Conservation (phyloP, 2,329 filamentous ascomycete genomes). For the Magnaporthiopsis rhizophila region DNA sequence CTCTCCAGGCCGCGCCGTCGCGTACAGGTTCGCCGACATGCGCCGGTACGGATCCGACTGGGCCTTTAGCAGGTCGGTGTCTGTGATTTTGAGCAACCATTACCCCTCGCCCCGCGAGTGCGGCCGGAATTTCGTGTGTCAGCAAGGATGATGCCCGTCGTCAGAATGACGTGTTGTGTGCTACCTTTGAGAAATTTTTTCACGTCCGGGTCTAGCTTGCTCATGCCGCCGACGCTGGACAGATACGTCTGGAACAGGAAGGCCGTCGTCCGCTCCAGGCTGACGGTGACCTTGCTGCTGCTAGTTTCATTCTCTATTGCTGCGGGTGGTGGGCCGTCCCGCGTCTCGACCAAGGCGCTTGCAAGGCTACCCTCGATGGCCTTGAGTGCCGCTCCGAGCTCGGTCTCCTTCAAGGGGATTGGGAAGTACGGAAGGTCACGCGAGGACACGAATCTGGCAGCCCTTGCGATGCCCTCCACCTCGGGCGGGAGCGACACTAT, state of each 20-base stretch:
- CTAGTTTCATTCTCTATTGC: background rate
- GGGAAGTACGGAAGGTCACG: slow-evolving; percentile 23
- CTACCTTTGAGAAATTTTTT: slow-evolving; percentile 27
- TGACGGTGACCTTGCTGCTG: slow-evolving; percentile 25
- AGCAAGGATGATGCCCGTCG: slow-evolving; percentile 12
- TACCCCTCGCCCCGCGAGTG: background rate
- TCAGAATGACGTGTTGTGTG: slow-evolving; percentile 12
- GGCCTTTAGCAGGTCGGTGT: slow-evolving; percentile 63
- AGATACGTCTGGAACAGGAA: slow-evolving; percentile 55
- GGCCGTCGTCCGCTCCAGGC: slow-evolving; percentile 42
- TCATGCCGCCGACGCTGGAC: slow-evolving; percentile 44
- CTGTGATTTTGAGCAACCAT: slow-evolving; percentile 30
- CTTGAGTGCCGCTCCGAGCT: slow-evolving; percentile 40
- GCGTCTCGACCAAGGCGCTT: slow-evolving; percentile 30
- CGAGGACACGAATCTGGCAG: slow-evolving; percentile 10
- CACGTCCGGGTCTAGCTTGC: slow-evolving; percentile 38
- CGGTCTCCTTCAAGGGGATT: slow-evolving; percentile 32
- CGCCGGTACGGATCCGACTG: slow-evolving; percentile 66
- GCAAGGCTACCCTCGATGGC: slow-evolving; percentile 52
- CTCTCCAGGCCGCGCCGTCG: slow-evolving; percentile 55
- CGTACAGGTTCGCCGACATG: slow-evolving; percentile 65
- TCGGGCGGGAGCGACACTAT: slow-evolving; percentile 7
- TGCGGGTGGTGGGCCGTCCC: background rate
- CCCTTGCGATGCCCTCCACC: slow-evolving; percentile 5
- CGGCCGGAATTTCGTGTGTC: background rate